These are phyloP conservation scores for Phytopythium boreale DNA, from an alignment of 352 stramenopile species.

Conservation along the genomic window DNA sequence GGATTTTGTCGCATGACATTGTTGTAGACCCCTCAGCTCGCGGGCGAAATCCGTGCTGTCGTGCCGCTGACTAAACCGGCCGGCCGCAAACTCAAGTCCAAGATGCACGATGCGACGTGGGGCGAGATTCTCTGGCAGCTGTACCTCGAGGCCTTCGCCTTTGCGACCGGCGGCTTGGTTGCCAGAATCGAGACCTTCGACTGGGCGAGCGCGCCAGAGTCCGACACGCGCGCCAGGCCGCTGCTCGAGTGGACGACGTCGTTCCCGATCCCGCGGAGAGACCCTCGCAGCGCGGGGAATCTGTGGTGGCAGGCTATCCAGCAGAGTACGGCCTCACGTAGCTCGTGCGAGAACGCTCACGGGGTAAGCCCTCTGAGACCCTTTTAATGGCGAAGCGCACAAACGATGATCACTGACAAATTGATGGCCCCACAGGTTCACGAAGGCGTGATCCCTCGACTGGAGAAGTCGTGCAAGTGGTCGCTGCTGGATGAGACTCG, in stretches of 20 bases:
- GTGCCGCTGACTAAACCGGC: neutral
- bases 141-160: neutral
- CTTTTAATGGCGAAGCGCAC: too few relatives aligned
- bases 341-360: neutral
- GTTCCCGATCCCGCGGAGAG: neutral
- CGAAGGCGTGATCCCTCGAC: neutral
- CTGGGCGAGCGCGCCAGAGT: neutral
- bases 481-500: neutral
- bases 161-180: neutral
- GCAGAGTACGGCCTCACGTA: neutral
- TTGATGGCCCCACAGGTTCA: too few relatives aligned
- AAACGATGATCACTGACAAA: too few relatives aligned
- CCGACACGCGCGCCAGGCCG: neutral
- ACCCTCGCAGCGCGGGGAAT: neutral
- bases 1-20: neutral
- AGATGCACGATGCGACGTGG: conserved; percentile 4
- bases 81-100: neutral
- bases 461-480: conserved; percentile 1
- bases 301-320: neutral
- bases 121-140: neutral
- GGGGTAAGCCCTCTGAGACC: neutral
- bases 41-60: neutral
- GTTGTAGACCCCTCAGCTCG: neutral
- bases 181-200: neutral
- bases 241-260: conserved; percentile 5